Base-by-base conservation (phyloP, 768 basidiomycete species). In the Dioszegia aurantiaca region DNA sequence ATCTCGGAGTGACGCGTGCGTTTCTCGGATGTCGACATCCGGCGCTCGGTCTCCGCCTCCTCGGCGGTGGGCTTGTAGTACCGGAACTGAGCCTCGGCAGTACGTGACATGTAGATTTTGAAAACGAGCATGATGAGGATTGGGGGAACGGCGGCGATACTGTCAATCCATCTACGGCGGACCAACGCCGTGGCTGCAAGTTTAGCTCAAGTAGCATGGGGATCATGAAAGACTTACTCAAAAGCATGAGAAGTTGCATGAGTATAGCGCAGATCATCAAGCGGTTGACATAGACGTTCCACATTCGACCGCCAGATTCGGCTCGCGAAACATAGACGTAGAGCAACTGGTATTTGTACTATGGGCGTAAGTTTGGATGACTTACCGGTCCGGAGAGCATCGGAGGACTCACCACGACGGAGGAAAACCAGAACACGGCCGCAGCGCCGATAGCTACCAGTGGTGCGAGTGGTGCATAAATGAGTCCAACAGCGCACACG, bases 391-490 rank as follows among this genome's bases (percentile, higher is more conserved):
- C 8, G 21, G 14, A 56, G 37, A 24, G 17, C 3, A 1, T 16
- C 19, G 17, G 3, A 11, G 5, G 8, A 66, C 70, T 64, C 53
- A 70, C 69, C 26, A 75, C 69, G 26, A 73, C 61, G 19, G 69
- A 65, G 0, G 69, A 72, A 63, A 81, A 74, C 89, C 91, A 97
- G 75, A 92, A 88, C 21, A 95, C 90, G 30, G 87, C 73, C 2
- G 86, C 86, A 12, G 86, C 90, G 17, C 88, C 89, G 26, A 92
- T 81, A 9, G 82, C 83, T 16, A 99, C 92, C 28, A 98, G 78
- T 1, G 95, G 95, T 0, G 94, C 93, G 5, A 99, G 79, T 14
- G 94, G 94, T 0, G 94, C 91, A 69, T 98, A 98, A 17, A 95
- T 86, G 47, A 99, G 78, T 0, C 86, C 93, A 45, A 99, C 90